Base-by-base conservation (phyloP, 1,284 basidiomycete genomes). In the Boletus semigastroideus region DNA sequence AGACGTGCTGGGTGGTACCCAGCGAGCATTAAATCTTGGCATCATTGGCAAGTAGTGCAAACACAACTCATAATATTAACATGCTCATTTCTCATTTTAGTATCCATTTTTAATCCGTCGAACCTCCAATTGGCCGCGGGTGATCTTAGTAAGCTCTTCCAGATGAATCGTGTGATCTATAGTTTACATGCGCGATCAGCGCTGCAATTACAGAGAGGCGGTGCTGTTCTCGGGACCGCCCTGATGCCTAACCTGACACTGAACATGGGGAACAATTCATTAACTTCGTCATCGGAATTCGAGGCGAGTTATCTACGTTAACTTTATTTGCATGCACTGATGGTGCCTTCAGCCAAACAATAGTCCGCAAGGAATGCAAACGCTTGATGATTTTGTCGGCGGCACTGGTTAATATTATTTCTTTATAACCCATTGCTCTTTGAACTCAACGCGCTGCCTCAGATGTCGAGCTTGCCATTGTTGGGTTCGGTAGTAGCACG, bases 91-190 rank as follows among this genome's bases (percentile, higher is more conserved):
- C 7, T 43, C 31, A 22, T 49, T 14, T 14, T 52, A 82, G 82
- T 86, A 17, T 70, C 76, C 5, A 86, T 92, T n/a, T 65, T 74
- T 62, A 92, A 92, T 64, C 89, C 87, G 3, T 88, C 85, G 19
- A 87, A 82, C 64, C 72, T 92, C 56, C 78, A 84, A 54, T 69
- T 91, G 22, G 67, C 71, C 9, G 77, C 76, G 1, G 84, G 84
- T 13, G 82, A 87, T 60, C 61, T 87, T 52, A 76, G 83, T 85
- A 61, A 55, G 79, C 66, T 31, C 31, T 42, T 13, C 17, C 16
- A 17, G 33, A 17, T 17, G 42, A 30, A 20, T 41, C 16, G 16
- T 31, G 16, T 14, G 17, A 19, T 33, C 13, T 41, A 2, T 30
- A 37, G 38, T 51, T 57, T 22, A 50, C 30, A 37, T 5, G 30